Evolutionary conservation across 768 basidiomycete genomes (phyloP), one percentile per base, ranked within the genome.

Genomic region (Amanita pseudoporphyria): DNA sequence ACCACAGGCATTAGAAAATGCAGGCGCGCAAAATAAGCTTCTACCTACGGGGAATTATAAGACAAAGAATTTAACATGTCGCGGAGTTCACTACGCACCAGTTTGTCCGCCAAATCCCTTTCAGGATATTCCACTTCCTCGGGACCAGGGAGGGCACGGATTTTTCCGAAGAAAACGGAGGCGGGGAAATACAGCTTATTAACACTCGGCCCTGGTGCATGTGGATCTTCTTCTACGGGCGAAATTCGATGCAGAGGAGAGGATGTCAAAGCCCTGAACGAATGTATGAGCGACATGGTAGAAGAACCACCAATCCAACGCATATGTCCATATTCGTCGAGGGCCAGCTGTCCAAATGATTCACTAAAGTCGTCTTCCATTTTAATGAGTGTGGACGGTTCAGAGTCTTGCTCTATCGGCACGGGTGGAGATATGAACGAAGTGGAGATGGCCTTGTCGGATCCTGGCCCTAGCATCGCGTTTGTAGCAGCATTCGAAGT

Each of bases 281-380:
- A 89, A 60, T 91, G 88, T 42, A 92, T 89, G 57, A 92, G 76
- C 5, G 89, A 87, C 89, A 92, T 90, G 18, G 88, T 88, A 13
- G 88, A 91, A 4, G 90, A 91, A 46, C 88, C 86, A 36, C 89
- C 89, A 57, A 92, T 91, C 89, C 89, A 92, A 52, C 88, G 80
- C 77, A 87, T 81, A 64, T 90, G 87, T 28, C 89, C 89, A 56
- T 90, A 84, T 61, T 91, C 90, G 58, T 92, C 89, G 35, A 92
- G 72, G 22, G 90, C 87, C 46, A 92, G 77, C 62, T 91, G 88
- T 16, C 88, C 90, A 60, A 92, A 84, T 13, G 85, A 82, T 62
- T 91, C 88, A 60, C 78, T 81, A 57, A 91, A 76, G 66, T 89
- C 88, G 16, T 87, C 85, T 59, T 81, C 80, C 31, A 73, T 63